phyloP scores from a whole-genome alignment of 2,329 filamentous ascomycete genomes.

The Pseudopyrenochaeta lycopersici region DNA sequence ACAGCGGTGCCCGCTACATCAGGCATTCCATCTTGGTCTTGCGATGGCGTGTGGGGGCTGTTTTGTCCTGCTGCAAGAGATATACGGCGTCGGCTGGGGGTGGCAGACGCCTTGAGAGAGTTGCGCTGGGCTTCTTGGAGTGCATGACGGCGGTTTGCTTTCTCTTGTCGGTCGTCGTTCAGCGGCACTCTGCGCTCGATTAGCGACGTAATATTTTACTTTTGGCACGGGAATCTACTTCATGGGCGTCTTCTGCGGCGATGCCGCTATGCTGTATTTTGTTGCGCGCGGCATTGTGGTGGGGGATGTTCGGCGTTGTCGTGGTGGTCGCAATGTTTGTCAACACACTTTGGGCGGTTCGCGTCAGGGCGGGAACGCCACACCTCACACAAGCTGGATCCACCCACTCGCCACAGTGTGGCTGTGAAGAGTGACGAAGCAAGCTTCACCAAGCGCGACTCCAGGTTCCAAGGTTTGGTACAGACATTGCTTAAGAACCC shows the following conservation, averaged over 20 bases:
- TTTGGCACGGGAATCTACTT: slow-evolving; percentile 26
- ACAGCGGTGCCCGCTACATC: slow-evolving; percentile 76
- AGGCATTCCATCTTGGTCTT: slow-evolving; percentile 62
- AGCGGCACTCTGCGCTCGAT: slow-evolving; percentile 76
- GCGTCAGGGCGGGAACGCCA: neutral
- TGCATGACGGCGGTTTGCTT: slow-evolving; percentile 86
- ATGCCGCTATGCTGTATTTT: slow-evolving; percentile 55
- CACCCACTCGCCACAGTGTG: neutral
- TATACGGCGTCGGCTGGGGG: slow-evolving; percentile 72
- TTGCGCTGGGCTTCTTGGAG: slow-evolving; percentile 91
- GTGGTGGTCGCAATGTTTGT: slow-evolving; percentile 31
- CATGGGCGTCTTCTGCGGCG: slow-evolving; percentile 57
- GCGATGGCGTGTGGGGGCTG: slow-evolving; percentile 61
- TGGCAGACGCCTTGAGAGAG: slow-evolving; percentile 83
- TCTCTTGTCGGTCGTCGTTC: slow-evolving; percentile 94
- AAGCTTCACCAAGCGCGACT: slow-evolving; percentile 1
- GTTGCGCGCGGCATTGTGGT: slow-evolving; percentile 64
- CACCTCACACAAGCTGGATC: neutral
- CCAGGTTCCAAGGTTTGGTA: neutral
- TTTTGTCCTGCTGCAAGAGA: slow-evolving; percentile 60
- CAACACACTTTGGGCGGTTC: slow-evolving; percentile 17
- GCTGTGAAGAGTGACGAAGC: neutral
- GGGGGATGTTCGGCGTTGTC: slow-evolving; percentile 20
- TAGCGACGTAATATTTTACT: neutral
- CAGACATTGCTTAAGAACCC: neutral